Percentiles rank a stretch among this genome's conserved stretches.
These are phyloP conservation scores for Malassezia equina DNA, from an alignment of 1,284 basidiomycete species.

Conservation along the genomic window DNA sequence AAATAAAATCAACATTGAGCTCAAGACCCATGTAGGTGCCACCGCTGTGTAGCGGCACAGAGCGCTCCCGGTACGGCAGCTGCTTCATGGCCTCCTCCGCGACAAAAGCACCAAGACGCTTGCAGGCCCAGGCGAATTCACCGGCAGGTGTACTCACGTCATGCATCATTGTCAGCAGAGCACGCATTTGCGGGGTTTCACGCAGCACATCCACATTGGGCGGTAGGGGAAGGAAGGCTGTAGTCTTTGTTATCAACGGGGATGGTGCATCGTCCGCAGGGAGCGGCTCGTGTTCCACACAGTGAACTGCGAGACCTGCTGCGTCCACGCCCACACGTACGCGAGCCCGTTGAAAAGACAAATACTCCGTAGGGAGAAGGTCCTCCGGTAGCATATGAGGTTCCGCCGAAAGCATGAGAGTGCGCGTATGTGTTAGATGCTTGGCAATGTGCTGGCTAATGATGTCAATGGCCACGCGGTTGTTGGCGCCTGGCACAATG, in stretches of 20 bases:
- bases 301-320: not conserved
- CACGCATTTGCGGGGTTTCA: constrained; percentile 67
- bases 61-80: constrained; percentile 62
- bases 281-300: constrained; percentile 11
- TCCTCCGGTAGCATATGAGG: not conserved
- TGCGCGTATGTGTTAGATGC: constrained; percentile 53
- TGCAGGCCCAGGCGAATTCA: constrained; percentile 77
- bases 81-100: constrained; percentile 73
- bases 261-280: not conserved
- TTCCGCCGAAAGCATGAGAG: not conserved
- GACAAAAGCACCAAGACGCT: constrained; percentile 72
- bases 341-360: not conserved
- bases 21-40: constrained; percentile 58
- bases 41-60: constrained; percentile 59
- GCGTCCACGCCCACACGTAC: constrained; percentile 2
- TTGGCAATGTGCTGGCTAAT: constrained; percentile 81
- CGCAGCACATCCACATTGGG: constrained; percentile 62
- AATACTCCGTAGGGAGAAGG: not conserved
- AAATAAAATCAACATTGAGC: constrained; percentile 53
- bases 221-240: constrained; percentile 23
- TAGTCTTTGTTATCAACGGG: not conserved
- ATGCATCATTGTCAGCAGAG: constrained; percentile 64
- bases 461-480: constrained; percentile 65
- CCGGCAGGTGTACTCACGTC: constrained; percentile 58
- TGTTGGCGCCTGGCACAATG: constrained; percentile 42